A percentile compares a stretch with the other conserved stretches of the same genome.
phyloP scores from a whole-genome alignment of 139 green algal genomes.

The Axilococcus clingmanii region DNA sequence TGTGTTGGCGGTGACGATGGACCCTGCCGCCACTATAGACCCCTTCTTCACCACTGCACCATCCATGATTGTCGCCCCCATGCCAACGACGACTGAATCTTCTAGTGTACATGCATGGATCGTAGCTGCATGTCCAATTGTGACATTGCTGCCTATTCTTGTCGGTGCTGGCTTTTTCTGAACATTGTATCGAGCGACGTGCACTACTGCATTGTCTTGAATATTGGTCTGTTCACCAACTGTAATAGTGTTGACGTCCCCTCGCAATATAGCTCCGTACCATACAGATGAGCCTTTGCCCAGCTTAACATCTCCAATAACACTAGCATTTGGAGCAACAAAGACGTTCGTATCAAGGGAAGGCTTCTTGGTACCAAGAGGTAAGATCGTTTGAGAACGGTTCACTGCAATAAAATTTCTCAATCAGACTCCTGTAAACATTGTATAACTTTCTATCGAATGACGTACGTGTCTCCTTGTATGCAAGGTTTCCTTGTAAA shows the following conservation, averaged over 20 bases:
- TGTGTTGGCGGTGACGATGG: conserved; percentile 64
- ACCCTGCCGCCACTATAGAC: conserved; percentile 71
- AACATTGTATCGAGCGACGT: conserved; percentile 73
- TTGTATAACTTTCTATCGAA: too few species aligned
- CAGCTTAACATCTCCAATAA: conserved; percentile 88
- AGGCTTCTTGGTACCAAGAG: conserved; percentile 25
- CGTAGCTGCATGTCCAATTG: conserved; percentile 58
- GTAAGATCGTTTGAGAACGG: conserved; percentile 27
- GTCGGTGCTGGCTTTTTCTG: conserved; percentile 39
- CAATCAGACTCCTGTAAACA: too few species aligned
- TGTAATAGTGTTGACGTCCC: conserved; percentile 82
- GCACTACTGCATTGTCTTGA: conserved; percentile 80
- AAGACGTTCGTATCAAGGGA: conserved; percentile 52
- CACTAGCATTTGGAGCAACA: conserved; percentile 77
- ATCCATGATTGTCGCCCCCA: conserved; percentile 85
- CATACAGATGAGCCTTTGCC: conserved; percentile 70
- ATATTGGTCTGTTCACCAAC: conserved; percentile 82
- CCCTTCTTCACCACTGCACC: conserved; percentile 62
- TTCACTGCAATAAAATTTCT: conserved; percentile 28
- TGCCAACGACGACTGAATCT: conserved; percentile 82
- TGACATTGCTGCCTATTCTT: conserved; percentile 62
- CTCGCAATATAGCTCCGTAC: conserved; percentile 83
- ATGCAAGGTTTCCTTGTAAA: conserved; percentile 40
- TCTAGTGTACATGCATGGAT: conserved; percentile 57
- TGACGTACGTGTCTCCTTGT: conserved; percentile 40